Evolutionary conservation across 805 yeast genomes (phyloP), one percentile per base, ranked within the genome.

Genomic region (Saturnispora sanitii): DNA sequence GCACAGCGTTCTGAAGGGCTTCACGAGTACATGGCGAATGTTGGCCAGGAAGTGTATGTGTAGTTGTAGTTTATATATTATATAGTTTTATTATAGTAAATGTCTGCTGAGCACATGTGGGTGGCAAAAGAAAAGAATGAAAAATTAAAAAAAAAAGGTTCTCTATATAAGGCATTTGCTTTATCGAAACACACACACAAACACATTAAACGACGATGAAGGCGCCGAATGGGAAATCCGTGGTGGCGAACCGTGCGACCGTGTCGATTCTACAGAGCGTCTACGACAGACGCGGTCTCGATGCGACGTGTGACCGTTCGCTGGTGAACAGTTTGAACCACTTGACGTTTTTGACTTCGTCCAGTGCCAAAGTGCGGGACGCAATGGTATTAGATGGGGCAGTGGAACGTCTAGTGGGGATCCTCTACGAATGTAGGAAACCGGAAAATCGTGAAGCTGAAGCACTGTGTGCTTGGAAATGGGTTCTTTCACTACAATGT

Each of bases 401-500:
- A 0, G 64, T 92, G 31, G 96, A 86, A 56, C 67, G 97, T 39
- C 68, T 90, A 40, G 85, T 90, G 29, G 81, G 81, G 41, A 90
- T 90, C 25, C 64, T 90, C 41, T 83, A 84, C 55, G 94, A 82
- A 51, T 88, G 96, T 55, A 76, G 73, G 32, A 47, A 58, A 33
- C 63, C 63, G 0, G 46, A 48, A 17, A 47, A 46, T 13, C 59
- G 58, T 17, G 51, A 55, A 38, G 62, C 60, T 33, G 71, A 78
- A 20, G 66, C 85, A 47, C 68, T 82, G 4, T 51, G 47, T n/a
- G 88, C 94, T 0, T 90, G 96, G 96, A 90, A 90, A 64, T 90
- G 98, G 98, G 84, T 95, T 5, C 65, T 90, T 41, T 84, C 96
- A 0, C 78, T 92, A 55, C 98, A 90, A 64, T 88, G 96, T 57